phyloP scores from a whole-genome alignment of 441 rosid genomes.

The Rhodomyrtus psidioides region DNA sequence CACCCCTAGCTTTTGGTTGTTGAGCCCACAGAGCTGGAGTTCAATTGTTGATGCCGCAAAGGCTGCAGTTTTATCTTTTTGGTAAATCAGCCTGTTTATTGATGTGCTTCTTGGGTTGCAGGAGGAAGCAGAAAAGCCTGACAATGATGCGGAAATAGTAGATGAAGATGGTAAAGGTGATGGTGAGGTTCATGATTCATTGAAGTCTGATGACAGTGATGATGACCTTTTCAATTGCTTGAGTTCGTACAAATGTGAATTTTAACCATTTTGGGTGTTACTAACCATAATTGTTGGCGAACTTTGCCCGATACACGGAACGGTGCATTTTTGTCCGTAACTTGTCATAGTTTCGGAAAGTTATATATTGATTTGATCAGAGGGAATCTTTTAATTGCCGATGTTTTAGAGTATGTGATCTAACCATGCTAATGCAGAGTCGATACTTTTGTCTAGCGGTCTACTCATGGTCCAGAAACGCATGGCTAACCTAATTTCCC shows the following conservation, averaged over 20 bases:
- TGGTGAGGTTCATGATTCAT: conserved; percentile 7
- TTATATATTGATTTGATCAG: neutral
- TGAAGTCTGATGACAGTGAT: conserved; percentile 20
- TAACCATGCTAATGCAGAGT: neutral
- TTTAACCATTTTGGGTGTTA: neutral
- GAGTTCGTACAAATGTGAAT: conserved; percentile 31
- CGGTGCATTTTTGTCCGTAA: neutral
- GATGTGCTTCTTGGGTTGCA: conserved; percentile 5
- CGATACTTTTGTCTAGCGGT: neutral
- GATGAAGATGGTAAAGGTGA: conserved; percentile 10
- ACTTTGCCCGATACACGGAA: neutral
- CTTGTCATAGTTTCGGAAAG: neutral
- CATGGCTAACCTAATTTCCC: no score
- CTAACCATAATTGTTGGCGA: neutral
- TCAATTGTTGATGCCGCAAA: neutral
- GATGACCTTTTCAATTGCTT: conserved; percentile 10
- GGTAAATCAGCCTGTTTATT: neutral
- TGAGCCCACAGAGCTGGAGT: neutral
- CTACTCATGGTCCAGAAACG: neutral
- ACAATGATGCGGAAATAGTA: conserved; percentile 17
- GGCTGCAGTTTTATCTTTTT: neutral
- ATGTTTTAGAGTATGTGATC: neutral
- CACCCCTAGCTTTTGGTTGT: neutral
- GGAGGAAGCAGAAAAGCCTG: conserved; percentile 23
- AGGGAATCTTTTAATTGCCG: neutral